Base-by-base conservation (phyloP, 2,329 filamentous ascomycete genomes). In the Colletotrichum neosansevieriae region DNA sequence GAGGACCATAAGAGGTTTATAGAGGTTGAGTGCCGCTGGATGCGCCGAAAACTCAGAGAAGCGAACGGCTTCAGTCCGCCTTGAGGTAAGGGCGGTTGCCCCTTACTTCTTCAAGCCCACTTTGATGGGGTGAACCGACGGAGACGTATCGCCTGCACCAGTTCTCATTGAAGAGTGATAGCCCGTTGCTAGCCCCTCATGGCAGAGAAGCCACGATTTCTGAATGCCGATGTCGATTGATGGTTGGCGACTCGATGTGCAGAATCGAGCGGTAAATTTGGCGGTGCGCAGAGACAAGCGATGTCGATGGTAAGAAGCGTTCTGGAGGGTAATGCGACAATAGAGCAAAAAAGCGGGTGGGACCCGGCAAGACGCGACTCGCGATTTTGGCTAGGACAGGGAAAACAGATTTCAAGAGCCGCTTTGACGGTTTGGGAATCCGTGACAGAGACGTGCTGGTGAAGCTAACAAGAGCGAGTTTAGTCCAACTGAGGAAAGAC, bases 1-100 rank as follows among this genome's bases (percentile, higher is more conserved):
- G 72, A 72, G 75, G 75, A 75, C 61, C 61, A 65, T 66, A 51
- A 50, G 66, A 64, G 45, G 54, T 69, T 50, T 45, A 60, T 38
- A 59, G 49, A 59, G 56, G 29, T 44, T 38, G 17, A 66, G 42
- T 54, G 53, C 62, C 66, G 66, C 54, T 57, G 54, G 54, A 38
- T 44, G 49, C 50, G 50, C 61, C 61, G 59, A 42, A 56, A 54
- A 54, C 47, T 50, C 36, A 42, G 60, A 56, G 50, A 32, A 42
- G 32, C n/a, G 32, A 50, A 44, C 36, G 49, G 40, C 54, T 69
- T 69, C 47, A 56, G 45, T 42, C 54, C 21, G 32, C 49, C 42
- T 17, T 56, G 47, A 40, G 47, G 58, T 17, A 50, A 42, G 42
- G 42, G 61, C 24, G 34, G 40, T 40, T 19, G 60, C 53, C 53